phyloP scores from a whole-genome alignment of 129 eudicot species.

The sunflower (Helianthus annuus) region HanXRQr2.0-SUNRISE NC_035437.2:107024970-107025469 shows the following conservation, averaged over 20 bases:
- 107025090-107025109: constrained; percentile 3
- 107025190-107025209: constrained; percentile 29
- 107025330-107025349: constrained; percentile 61
- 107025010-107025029: constrained; percentile 99
- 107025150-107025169: constrained; percentile 77
- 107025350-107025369: constrained; percentile 38
- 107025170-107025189: constrained; percentile 85
- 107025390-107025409: constrained; percentile 24
- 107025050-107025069: constrained; percentile 6
- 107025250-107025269: constrained; percentile 34
- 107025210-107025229: constrained; percentile 2
- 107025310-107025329: constrained; percentile 70
- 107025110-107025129: constrained; percentile 56
- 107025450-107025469: constrained; percentile 26
- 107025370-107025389: constrained; percentile 21
- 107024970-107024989: constrained; percentile 44
- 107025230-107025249: background rate
- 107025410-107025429: constrained; percentile 19
- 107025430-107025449: constrained; percentile 27
- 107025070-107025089: background rate
- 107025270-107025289: constrained; percentile 63
- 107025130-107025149: constrained; percentile 88
- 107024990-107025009: constrained; percentile 72
- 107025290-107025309: constrained; percentile 44
- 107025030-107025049: constrained; percentile 69